Base-by-base conservation (phyloP, 257 asterid species). In the Scutellaria minor region DNA sequence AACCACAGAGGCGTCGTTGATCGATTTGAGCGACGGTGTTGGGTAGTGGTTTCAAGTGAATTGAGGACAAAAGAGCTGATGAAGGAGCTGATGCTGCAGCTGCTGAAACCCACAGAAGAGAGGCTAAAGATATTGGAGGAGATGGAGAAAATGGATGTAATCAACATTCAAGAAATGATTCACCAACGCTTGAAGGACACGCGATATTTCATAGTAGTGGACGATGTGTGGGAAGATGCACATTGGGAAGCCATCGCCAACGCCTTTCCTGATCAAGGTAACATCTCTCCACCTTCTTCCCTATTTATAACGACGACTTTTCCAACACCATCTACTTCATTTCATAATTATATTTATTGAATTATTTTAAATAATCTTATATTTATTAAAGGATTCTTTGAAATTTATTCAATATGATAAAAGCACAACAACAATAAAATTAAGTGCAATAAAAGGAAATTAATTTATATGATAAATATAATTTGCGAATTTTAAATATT, bases 11-110 rank as follows among this genome's bases (percentile, higher is more conserved):
- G 54, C 14, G 59, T 42, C 15, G 18, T 1, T 7, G 51, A 10
- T 46, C 52, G 18, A 11, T 77, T 71, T 42, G 74, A 64, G 1
- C 3, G 10, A 20, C 65, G 77, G 7, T 77, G 64, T 46, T 77
- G 81, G 74, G 70, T 77, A 9, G 56, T 48, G 52, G 77, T 71
- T 9, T 71, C 77, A 11, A 53, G 52, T 40, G 64, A 77, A 8
- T 64, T 70, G 52, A 64, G 14, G 5, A 74, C 68, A 1, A 4
- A 40, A 63, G 72, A 77, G 45, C n/a, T 51, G 2, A 31, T 59
- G 22, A 59, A 37, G 46, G 24, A 59, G 27, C 0, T 59, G 6
- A 13, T 59, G 11, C 6, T 59, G 24, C 46, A 35, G 12, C 13
- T 59, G 27, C 46, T 58, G 11, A 5, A 5, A 1, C 1, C 15